Percentiles rank a stretch among this genome's conserved stretches.
Evolutionary conservation across 1,284 basidiomycete genomes (phyloP).

Genomic region (Tilletia horrida): DNA sequence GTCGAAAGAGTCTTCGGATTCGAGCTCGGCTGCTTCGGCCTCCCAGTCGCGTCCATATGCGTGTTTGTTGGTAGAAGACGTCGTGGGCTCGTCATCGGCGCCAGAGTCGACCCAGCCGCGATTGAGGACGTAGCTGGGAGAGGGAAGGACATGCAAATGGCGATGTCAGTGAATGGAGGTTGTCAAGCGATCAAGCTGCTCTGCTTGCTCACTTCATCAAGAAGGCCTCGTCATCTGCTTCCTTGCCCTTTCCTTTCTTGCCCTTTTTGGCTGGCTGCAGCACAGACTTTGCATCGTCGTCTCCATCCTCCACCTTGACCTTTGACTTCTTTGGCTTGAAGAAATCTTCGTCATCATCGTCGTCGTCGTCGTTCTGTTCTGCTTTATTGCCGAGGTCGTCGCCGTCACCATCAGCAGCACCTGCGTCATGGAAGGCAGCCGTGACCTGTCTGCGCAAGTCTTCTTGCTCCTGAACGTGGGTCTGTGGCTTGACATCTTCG

Average conservation of each 20-base stretch:
- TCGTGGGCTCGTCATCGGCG: background rate
- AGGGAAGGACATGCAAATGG: background rate
- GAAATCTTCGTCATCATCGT: slow-evolving; percentile 56
- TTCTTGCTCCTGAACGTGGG: slow-evolving; percentile 76
- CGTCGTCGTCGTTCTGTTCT: slow-evolving; percentile 62
- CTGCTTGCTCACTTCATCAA: slow-evolving; percentile 71
- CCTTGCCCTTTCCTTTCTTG: slow-evolving; percentile 52
- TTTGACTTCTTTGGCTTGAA: slow-evolving; percentile 62
- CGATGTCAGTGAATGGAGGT: background rate
- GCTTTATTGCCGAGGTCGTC: slow-evolving; percentile 60
- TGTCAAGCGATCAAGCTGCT: background rate
- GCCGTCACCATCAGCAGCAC: slow-evolving; percentile 56
- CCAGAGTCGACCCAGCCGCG: slow-evolving; percentile 49
- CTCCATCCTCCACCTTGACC: slow-evolving; percentile 19
- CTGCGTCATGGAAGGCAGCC: slow-evolving; percentile 68
- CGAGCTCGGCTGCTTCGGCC: slow-evolving; percentile 51
- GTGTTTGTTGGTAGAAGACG: background rate
- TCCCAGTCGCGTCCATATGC: slow-evolving; percentile 46
- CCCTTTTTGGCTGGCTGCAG: slow-evolving; percentile 25
- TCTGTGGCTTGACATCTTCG: slow-evolving; percentile 57
- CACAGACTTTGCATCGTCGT: slow-evolving; percentile 47
- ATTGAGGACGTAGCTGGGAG: slow-evolving; percentile 49
- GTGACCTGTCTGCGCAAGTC: slow-evolving; percentile 77
- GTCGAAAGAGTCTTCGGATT: slow-evolving; percentile 49
- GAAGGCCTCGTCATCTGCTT: slow-evolving; percentile 75